phyloP scores from a whole-genome alignment of 306 rosid species.

The Dalbergia oliveri region DNA sequence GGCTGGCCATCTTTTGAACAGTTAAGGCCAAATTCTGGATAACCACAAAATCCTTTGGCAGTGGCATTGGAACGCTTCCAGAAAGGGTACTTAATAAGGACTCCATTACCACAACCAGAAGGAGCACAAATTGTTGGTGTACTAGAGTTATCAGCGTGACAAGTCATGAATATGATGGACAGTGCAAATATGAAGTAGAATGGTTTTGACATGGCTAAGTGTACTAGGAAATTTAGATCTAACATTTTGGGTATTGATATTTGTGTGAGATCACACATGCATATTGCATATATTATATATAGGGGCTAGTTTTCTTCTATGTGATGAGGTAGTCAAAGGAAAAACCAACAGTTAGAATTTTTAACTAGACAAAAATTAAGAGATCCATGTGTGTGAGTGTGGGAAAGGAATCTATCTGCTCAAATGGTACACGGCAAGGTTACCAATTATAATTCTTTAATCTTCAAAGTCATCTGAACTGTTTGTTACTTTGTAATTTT shows the following conservation, averaged over 20 bases:
- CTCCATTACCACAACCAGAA: constrained; percentile 25
- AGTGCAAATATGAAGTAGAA: background rate
- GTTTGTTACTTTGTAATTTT: background rate
- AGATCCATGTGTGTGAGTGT: background rate
- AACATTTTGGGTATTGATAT: background rate
- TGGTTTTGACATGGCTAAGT: constrained; percentile 38
- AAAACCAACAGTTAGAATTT: background rate
- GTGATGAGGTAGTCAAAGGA: constrained; percentile 16
- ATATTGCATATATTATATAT: background rate
- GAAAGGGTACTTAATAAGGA: constrained; percentile 50
- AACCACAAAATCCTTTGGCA: constrained; percentile 40
- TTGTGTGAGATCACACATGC: background rate
- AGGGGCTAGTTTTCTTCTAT: constrained; percentile 27
- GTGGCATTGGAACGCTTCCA: constrained; percentile 20
- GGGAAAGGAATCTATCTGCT: constrained; percentile 45
- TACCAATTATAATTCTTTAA: background rate
- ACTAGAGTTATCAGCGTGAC: constrained; percentile 9
- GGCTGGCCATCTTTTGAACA: constrained; percentile 8
- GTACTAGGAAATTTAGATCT: background rate
- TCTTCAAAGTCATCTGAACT: no score
- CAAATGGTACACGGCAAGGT: background rate
- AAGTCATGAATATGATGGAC: constrained; percentile 30
- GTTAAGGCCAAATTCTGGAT: constrained; percentile 40
- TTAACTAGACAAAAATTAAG: background rate
- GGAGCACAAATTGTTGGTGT: constrained; percentile 29